phyloP scores from a whole-genome alignment of 2,329 filamentous ascomycete genomes.

The Aspergillus brasiliensis region DNA sequence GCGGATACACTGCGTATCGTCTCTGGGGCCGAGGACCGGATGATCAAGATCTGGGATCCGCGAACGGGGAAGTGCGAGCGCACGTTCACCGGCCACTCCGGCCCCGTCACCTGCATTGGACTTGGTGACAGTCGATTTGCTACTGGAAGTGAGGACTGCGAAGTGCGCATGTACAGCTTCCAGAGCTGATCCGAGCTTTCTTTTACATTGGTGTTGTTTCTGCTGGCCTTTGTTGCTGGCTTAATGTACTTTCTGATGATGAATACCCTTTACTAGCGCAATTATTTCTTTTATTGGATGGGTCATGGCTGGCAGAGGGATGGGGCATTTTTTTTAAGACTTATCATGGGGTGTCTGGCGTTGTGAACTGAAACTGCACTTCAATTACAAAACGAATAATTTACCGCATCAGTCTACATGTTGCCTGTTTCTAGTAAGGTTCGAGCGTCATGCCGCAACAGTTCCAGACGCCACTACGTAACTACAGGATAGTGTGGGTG shows the following conservation, averaged over 20 bases:
- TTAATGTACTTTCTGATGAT: constrained; percentile 3
- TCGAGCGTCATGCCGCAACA: too few relatives aligned
- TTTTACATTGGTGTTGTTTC: neutral
- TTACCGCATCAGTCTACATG: neutral
- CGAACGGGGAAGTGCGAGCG: constrained; percentile 87
- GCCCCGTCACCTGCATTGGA: constrained; percentile 89
- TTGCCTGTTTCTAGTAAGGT: neutral
- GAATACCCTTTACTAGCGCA: neutral
- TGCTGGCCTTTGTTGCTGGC: neutral
- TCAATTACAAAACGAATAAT: neutral
- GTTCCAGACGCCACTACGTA: too few relatives aligned
- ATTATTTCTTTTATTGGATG: neutral
- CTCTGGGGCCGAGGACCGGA: constrained; percentile 86
- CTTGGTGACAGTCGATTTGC: constrained; percentile 87
- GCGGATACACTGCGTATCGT: constrained; percentile 88
- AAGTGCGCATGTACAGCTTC: constrained; percentile 83
- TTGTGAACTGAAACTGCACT: neutral
- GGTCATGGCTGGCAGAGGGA: neutral
- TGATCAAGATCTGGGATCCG: constrained; percentile 96
- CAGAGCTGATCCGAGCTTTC: constrained; percentile 29
- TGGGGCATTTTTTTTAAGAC: neutral
- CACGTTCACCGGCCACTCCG: constrained; percentile 87
- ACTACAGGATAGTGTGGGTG: too few relatives aligned
- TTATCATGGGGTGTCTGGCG: neutral
- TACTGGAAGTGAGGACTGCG: constrained; percentile 90